phyloP scores from a whole-genome alignment of 2,329 filamentous ascomycete species.

The Rutstroemia sp. region DNA sequence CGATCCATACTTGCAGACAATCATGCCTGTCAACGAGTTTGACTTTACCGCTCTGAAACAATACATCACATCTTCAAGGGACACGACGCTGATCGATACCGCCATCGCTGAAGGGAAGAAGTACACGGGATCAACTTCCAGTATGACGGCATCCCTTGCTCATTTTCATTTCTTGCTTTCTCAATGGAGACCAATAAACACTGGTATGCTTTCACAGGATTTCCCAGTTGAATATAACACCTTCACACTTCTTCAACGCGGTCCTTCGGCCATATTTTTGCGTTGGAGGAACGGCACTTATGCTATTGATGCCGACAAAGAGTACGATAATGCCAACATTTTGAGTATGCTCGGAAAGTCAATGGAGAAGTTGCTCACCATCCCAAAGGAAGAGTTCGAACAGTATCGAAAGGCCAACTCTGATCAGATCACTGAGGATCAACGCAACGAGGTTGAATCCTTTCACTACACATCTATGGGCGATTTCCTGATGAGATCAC shows the following conservation, averaged over 20 bases:
- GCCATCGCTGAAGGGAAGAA: constrained; percentile 62
- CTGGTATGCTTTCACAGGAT: constrained; percentile 55
- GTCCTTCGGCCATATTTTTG: constrained; percentile 74
- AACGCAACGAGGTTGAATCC: constrained; percentile 64
- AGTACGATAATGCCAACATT: constrained; percentile 77
- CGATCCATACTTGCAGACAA: constrained; percentile 83
- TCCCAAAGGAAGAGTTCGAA: constrained; percentile 77
- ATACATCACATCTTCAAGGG: constrained; percentile 89
- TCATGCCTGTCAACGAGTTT: constrained; percentile 91
- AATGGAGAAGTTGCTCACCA: constrained; percentile 89
- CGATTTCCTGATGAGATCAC: constrained; percentile 89
- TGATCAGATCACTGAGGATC: constrained; percentile 62
- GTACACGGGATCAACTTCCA: constrained; percentile 93
- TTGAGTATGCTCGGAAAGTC: constrained; percentile 90
- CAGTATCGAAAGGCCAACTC: constrained; percentile 66
- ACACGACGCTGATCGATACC: constrained; percentile 61
- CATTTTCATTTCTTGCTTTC: constrained; percentile 95
- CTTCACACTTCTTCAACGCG: constrained; percentile 66
- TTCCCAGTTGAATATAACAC: constrained; percentile 55
- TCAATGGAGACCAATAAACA: constrained; percentile 67
- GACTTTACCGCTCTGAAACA: constrained; percentile 80
- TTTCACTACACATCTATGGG: constrained; percentile 84
- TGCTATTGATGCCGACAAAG: constrained; percentile 92
- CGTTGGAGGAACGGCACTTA: constrained; percentile 79
- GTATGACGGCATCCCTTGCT: constrained; percentile 79